phyloP scores from a whole-genome alignment of 2,329 filamentous ascomycete genomes.

The Pestalotiopsis sp. region DNA sequence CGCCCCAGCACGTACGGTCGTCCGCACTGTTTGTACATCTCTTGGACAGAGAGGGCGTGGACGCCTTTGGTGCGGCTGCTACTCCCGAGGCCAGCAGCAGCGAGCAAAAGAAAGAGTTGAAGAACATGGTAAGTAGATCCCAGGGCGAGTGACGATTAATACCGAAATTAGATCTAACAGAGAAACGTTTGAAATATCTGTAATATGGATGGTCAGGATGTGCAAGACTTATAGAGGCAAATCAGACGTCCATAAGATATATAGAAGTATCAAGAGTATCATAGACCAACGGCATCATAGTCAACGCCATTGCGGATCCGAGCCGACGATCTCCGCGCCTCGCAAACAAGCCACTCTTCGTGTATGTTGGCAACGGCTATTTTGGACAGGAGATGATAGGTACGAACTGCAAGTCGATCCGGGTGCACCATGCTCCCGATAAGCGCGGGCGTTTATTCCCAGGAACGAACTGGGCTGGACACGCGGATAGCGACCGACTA shows the following conservation, averaged over 20 bases:
- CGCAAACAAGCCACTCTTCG: not conserved
- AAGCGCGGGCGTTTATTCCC: not conserved
- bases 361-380: not conserved
- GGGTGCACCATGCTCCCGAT: not conserved
- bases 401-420: not conserved
- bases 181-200: not conserved
- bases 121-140: not conserved
- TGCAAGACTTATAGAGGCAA: not conserved
- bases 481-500: not conserved
- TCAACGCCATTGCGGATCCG: not conserved
- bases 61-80: not conserved
- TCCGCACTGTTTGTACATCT: conserved; percentile 24
- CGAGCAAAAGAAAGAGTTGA: not conserved
- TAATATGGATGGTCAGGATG: not conserved
- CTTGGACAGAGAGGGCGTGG: not conserved
- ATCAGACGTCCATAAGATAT: not conserved
- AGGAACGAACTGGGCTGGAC: not conserved
- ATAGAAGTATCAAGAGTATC: not conserved
- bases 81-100: not conserved
- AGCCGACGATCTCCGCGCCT: not conserved
- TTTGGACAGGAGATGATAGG: not conserved
- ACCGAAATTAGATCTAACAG: not conserved
- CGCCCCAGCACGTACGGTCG: conserved; percentile 35
- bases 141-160: not conserved
- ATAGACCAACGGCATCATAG: not conserved